Base-by-base conservation (phyloP, 177 flowering plant genomes). In the Telopea speciosissima region DNA sequence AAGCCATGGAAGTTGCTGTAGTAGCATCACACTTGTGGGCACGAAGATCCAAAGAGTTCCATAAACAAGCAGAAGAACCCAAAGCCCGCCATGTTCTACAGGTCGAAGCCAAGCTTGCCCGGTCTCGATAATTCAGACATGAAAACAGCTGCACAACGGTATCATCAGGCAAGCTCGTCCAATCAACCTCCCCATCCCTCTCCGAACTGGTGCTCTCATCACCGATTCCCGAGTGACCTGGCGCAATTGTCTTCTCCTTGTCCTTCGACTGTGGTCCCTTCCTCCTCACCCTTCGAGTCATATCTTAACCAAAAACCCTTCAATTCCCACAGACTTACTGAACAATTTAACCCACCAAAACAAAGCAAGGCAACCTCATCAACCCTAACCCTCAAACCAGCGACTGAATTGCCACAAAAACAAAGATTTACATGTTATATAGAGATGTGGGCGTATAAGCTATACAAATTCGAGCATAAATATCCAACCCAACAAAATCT, bases 91-190 rank as follows among this genome's bases (percentile, higher is more conserved):
- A 96, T 19, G 92, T 82, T 59, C 76, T 68, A 70, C 99, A 96
- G 6, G 98, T 88, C 6, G 98, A 90, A 21, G 97, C 76, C 69
- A 96, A 81, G 76, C 89, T 91, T 1, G 97, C 95, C 24, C 99
- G 81, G 81, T 96, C 99, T 8, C 98, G 88, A 73, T 93, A 90
- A 79, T 84, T 93, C 78, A 96, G 78, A 76, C 82, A 84, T 5
- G 92, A 84, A 71, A 96, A 93, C 67, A 96, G 74, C 82, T 91
- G 98, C 68, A 93, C 79, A 52, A 91, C 93, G 11, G 97, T 90
- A 74, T 96, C 99, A 81, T 93, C 90, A 24, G 98, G 97, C 72
- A 96, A 83, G 42, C 84, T 73, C 24, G 90, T 93, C 99, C 99
- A 93, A 80, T 93, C 93, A 63, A 90, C 87, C 22, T 64, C 70